Percentiles rank a stretch among this genome's conserved stretches.
Evolutionary conservation across 768 basidiomycete species (phyloP).

Genomic region (Tulasnella sp.): DNA sequence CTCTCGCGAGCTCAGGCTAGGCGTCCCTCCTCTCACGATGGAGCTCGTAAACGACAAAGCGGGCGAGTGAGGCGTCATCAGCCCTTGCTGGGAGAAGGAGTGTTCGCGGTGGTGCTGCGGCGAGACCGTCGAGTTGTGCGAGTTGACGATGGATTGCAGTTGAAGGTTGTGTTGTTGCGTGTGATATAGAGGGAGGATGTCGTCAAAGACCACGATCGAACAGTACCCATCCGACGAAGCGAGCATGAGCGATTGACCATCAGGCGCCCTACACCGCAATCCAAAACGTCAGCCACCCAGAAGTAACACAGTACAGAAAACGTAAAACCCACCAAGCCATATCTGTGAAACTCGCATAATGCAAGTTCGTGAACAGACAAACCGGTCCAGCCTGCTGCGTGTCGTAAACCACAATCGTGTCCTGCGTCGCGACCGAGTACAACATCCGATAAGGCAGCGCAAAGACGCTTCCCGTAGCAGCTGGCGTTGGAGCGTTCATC

Average conservation of each 20-base stretch:
- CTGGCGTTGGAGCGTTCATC: not conserved
- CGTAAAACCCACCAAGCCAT: conserved; percentile 69
- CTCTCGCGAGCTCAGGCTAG: not conserved
- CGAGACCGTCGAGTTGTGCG: conserved; percentile 33
- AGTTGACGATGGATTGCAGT: conserved; percentile 83
- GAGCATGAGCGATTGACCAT: conserved; percentile 86
- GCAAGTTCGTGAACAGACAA: conserved; percentile 84
- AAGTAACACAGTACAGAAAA: not conserved
- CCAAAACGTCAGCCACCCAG: not conserved
- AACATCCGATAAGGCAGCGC: conserved; percentile 89
- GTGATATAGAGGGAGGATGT: conserved; percentile 78
- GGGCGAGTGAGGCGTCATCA: conserved; percentile 7
- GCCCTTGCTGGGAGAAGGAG: not conserved
- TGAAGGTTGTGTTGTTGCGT: conserved; percentile 89
- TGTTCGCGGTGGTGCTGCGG: conserved; percentile 12
- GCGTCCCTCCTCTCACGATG: conserved; percentile 10
- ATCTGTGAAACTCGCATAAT: conserved; percentile 98
- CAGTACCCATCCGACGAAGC: conserved; percentile 96
- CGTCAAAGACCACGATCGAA: conserved; percentile 90
- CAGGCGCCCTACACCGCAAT: conserved; percentile 68
- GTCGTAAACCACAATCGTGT: conserved; percentile 89
- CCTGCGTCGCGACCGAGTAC: conserved; percentile 94
- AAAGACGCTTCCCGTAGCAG: conserved; percentile 55
- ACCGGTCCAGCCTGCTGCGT: conserved; percentile 92
- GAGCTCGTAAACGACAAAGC: conserved; percentile 11